Evolutionary conservation across 257 asterid species (phyloP).

Genomic region (Pogostemon cablin): DNA sequence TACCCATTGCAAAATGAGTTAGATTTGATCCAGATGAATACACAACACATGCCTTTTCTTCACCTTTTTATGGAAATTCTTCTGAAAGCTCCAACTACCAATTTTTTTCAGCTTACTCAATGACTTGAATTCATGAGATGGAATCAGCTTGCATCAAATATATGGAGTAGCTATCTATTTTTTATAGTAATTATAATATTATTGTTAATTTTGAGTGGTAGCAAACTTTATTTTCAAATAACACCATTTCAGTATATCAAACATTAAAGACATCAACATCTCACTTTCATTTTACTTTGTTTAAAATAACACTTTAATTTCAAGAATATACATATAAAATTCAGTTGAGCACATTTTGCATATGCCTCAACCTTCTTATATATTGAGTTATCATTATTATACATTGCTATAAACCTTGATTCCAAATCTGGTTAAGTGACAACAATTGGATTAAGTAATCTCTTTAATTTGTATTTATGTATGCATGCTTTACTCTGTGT

Average conservation of each 20-base stretch:
- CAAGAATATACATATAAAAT: neutral
- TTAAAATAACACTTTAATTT: neutral
- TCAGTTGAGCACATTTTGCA: neutral
- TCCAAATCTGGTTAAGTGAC: slow-evolving; percentile 9
- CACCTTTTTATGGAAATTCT: slow-evolving; percentile 25
- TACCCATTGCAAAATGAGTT: slow-evolving; percentile 12
- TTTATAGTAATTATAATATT: no score
- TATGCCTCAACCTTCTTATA: neutral
- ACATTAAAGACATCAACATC: slow-evolving; percentile 11
- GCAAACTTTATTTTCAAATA: neutral
- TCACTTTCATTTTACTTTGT: slow-evolving; percentile 19
- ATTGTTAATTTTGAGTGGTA: neutral
- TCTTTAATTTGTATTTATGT: neutral
- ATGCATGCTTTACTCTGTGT: no score
- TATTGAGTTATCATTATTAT: neutral
- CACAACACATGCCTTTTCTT: slow-evolving; percentile 35
- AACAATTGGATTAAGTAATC: neutral
- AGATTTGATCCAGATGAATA: slow-evolving; percentile 19
- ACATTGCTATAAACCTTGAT: neutral
- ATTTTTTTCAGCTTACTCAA: slow-evolving; percentile 31
- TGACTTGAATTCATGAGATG: slow-evolving; percentile 25
- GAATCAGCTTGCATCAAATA: neutral
- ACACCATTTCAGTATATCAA: neutral
- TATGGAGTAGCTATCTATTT: neutral
- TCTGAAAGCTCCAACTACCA: slow-evolving; percentile 52